Percentiles rank a stretch among this genome's conserved stretches.
Conservation (phyloP, 1,284 basidiomycete species). For the Ganoderma lucidum region DNA sequence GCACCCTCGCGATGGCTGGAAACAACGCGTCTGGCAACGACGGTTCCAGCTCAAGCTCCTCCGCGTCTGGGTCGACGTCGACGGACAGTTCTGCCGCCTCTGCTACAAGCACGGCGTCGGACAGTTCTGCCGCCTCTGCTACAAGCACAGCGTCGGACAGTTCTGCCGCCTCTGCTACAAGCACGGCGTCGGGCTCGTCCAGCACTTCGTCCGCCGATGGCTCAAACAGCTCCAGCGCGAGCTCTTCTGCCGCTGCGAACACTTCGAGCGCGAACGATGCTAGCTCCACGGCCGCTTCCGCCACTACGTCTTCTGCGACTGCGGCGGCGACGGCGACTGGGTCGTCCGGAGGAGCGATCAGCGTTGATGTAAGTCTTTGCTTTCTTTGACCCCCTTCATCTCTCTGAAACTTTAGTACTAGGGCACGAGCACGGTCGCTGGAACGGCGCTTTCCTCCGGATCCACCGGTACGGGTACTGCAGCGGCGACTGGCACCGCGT, state of each 20-base stretch:
- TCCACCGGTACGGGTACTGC: conserved; percentile 15
- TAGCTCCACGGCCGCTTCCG: conserved; percentile 19
- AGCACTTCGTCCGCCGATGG: background rate
- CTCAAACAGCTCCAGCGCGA: background rate
- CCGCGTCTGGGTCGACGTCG: conserved; percentile 14
- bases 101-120: conserved; percentile 20
- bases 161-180: conserved; percentile 11
- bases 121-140: conserved; percentile 19
- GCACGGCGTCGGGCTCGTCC: conserved; percentile 23
- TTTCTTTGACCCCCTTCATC: background rate
- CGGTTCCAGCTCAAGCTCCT: conserved; percentile 28
- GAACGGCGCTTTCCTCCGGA: conserved; percentile 6
- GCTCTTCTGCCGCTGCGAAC: background rate
- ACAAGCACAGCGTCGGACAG: conserved; percentile 28
- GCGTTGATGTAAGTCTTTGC: conserved; percentile 8
- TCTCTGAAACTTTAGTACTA: background rate
- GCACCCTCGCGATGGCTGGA: conserved; percentile 49
- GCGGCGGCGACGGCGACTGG: conserved; percentile 15
- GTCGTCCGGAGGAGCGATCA: conserved; percentile 18
- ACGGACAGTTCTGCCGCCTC: conserved; percentile 27
- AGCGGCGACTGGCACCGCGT: conserved; percentile 14
- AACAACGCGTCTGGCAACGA: conserved; percentile 28
- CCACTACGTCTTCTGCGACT: conserved; percentile 23
- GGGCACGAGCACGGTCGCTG: conserved; percentile 6
- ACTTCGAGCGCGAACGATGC: conserved; percentile 11